These are phyloP conservation scores for Russula foetens DNA, from an alignment of 768 basidiomycete genomes.

Conservation along the genomic window DNA sequence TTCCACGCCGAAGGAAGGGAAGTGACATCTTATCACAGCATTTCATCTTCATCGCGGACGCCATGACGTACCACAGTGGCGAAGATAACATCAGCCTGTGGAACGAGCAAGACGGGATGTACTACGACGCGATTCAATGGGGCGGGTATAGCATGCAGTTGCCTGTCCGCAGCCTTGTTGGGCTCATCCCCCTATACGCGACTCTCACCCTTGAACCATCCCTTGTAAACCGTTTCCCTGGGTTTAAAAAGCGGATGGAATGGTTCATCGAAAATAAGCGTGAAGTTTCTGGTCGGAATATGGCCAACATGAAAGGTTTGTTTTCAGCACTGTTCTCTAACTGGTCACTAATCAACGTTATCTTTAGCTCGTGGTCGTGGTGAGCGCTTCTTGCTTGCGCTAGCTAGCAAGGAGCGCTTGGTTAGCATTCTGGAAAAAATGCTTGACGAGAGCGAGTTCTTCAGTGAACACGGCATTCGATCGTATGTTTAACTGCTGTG, in stretches of 20 bases:
- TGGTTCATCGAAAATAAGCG: slow-evolving; percentile 97
- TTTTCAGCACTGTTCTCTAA: background rate
- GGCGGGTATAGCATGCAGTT: slow-evolving; percentile 81
- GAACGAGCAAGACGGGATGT: slow-evolving; percentile 97
- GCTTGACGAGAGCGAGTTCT: slow-evolving; percentile 95
- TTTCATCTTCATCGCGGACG: slow-evolving; percentile 97
- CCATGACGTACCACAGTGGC: slow-evolving; percentile 89
- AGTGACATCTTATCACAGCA: slow-evolving; percentile 45
- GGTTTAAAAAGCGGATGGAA: slow-evolving; percentile 97
- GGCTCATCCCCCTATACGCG: slow-evolving; percentile 95
- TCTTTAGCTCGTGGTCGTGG: slow-evolving; percentile 49
- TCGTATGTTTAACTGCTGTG: slow-evolving; percentile 50
- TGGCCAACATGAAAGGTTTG: slow-evolving; percentile 90
- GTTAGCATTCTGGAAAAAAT: slow-evolving; percentile 88
- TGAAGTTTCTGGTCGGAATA: slow-evolving; percentile 80
- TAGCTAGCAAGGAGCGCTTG: slow-evolving; percentile 88
- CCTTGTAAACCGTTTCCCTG: slow-evolving; percentile 84
- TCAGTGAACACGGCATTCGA: slow-evolving; percentile 92
- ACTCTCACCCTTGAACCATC: slow-evolving; percentile 90
- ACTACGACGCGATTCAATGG: slow-evolving; percentile 95
- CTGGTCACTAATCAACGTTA: slow-evolving; percentile 21
- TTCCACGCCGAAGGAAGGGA: background rate
- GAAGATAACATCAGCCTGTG: slow-evolving; percentile 77
- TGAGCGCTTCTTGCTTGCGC: slow-evolving; percentile 78
- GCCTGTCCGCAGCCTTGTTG: slow-evolving; percentile 90